Percentiles rank a stretch among this genome's conserved stretches.
Conservation (phyloP, 108 stramenopile genomes). For the Nitzschia sp. region DNA sequence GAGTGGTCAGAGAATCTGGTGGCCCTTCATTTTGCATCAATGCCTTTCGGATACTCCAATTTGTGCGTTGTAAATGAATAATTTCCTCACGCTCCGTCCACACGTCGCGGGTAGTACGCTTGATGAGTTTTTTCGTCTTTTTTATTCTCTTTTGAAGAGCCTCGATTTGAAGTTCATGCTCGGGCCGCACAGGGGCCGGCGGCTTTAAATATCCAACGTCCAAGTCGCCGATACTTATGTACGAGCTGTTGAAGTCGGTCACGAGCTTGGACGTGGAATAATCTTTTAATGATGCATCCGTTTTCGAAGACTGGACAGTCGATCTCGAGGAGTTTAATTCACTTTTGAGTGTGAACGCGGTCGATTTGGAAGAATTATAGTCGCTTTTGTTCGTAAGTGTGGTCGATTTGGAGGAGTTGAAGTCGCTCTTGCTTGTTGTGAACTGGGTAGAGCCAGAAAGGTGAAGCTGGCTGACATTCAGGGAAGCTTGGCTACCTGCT, state of each 20-base stretch:
- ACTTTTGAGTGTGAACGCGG: background rate
- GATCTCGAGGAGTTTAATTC: background rate
- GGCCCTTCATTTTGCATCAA: constrained; percentile 19
- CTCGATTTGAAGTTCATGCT: background rate
- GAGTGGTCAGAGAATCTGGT: constrained; percentile 14
- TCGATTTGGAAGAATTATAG: background rate
- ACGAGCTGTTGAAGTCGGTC: constrained; percentile 2
- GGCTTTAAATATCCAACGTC: constrained; percentile 3
- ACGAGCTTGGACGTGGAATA: background rate
- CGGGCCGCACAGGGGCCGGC: background rate
- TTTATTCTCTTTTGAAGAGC: constrained; percentile 9
- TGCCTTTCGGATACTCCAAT: constrained; percentile 20
- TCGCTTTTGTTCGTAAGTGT: background rate
- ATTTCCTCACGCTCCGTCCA: constrained; percentile 19
- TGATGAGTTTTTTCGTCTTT: constrained; percentile 21
- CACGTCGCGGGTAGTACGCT: constrained; percentile 9
- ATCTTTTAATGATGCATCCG: no score
- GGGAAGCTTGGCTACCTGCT: no score
- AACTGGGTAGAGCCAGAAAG: background rate
- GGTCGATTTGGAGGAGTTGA: background rate
- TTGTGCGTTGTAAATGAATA: constrained; percentile 11
- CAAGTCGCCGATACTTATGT: constrained; percentile 5
- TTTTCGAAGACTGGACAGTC: constrained; percentile 5
- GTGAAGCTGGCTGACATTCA: background rate
- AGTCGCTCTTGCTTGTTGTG: background rate